A percentile compares a stretch with the other conserved stretches of the same genome.
Evolutionary conservation across 495 filamentous ascomycete species (phyloP).

Genomic region (Arthonia radiata): DNA sequence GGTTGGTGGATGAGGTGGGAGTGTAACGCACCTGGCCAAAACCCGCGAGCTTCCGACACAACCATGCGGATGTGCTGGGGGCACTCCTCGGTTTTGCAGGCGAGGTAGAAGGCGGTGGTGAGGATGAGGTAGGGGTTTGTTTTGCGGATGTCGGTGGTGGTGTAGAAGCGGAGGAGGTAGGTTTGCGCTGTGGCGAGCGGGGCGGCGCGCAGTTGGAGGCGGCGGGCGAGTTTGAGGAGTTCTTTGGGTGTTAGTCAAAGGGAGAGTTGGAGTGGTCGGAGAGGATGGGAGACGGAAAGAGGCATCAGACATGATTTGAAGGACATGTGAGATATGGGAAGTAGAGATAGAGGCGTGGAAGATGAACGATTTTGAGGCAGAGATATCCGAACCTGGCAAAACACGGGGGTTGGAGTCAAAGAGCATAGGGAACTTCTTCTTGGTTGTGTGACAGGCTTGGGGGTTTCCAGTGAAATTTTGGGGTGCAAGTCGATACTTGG

Average conservation of each 20-base stretch:
- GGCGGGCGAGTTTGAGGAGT: conserved; percentile 55
- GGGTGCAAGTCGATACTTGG: too few relatives aligned
- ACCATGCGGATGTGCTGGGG: conserved; percentile 87
- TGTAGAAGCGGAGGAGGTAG: conserved; percentile 85
- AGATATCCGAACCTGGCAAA: too few relatives aligned
- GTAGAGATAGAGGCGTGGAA: too few relatives aligned
- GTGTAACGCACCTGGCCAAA: conserved; percentile 49
- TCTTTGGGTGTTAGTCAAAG: conserved; percentile 28
- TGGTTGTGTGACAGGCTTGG: too few relatives aligned
- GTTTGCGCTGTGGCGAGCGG: conserved; percentile 84
- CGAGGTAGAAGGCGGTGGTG: conserved; percentile 77
- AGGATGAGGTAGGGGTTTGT: conserved; percentile 88
- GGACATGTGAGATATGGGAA: too few relatives aligned
- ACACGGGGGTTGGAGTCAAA: too few relatives aligned
- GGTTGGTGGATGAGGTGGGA: conserved; percentile 4
- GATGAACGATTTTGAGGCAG: too few relatives aligned
- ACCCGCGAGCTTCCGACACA: conserved; percentile 55
- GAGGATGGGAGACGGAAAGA: too few relatives aligned
- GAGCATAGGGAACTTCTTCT: too few relatives aligned
- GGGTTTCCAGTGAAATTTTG: too few relatives aligned
- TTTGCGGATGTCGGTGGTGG: conserved; percentile 65
- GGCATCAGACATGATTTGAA: too few relatives aligned
- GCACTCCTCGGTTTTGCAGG: conserved; percentile 96
- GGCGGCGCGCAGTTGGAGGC: conserved; percentile 60
- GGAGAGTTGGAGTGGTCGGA: too few relatives aligned